Evolutionary conservation across 306 rosid species (phyloP).

Genomic region (Cicer pinnatifidum): DNA sequence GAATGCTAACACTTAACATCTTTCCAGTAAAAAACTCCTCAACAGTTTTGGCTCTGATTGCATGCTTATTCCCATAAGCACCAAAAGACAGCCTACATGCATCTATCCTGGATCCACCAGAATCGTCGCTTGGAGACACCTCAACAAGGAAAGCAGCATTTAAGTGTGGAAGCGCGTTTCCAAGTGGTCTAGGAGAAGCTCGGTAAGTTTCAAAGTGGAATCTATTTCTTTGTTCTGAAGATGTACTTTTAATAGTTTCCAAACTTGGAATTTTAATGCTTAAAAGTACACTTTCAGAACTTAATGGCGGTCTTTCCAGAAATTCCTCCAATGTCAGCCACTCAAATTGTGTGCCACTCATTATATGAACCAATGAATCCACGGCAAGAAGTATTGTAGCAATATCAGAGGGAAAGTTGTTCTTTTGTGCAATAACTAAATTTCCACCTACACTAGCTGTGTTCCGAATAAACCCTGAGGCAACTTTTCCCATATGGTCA

Average conservation of each 20-base stretch:
- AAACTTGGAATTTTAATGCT: constrained; percentile 68
- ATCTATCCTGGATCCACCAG: constrained; percentile 53
- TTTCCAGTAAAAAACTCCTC: constrained; percentile 74
- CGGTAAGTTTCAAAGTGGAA: constrained; percentile 77
- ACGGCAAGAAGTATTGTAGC: constrained; percentile 71
- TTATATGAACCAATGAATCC: constrained; percentile 63
- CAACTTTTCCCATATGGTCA: constrained; percentile 68
- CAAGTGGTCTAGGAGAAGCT: constrained; percentile 86
- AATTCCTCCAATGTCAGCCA: constrained; percentile 68
- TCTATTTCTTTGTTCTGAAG: constrained; percentile 45
- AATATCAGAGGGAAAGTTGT: constrained; percentile 79
- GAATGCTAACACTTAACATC: constrained; percentile 52
- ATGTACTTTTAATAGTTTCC: constrained; percentile 44
- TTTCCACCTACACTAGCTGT: constrained; percentile 85
- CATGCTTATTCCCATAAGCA: constrained; percentile 69
- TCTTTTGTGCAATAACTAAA: constrained; percentile 81
- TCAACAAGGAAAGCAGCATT: constrained; percentile 83
- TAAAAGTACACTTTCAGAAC: constrained; percentile 57
- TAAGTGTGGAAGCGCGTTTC: constrained; percentile 73
- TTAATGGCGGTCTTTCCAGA: constrained; percentile 65
- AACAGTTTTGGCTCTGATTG: constrained; percentile 76
- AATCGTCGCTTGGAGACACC: constrained; percentile 57
- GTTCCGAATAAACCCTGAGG: constrained; percentile 66
- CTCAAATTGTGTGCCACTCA: constrained; percentile 59
- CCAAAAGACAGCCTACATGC: constrained; percentile 77